Conservation (phyloP, 2,329 filamentous ascomycete genomes). For the Venturiaceae sp. region DNA sequence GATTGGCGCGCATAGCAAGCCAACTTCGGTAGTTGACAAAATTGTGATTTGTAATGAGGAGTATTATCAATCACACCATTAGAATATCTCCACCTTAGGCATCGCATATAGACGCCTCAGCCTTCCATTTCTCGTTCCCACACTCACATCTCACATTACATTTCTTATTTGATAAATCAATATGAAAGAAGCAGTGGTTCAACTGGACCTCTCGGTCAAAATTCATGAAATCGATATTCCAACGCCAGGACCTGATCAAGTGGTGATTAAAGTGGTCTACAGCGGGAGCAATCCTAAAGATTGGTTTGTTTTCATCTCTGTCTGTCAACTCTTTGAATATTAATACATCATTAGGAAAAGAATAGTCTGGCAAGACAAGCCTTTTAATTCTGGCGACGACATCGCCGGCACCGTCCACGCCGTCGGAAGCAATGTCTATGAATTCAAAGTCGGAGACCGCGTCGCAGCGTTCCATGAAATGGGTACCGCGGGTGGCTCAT, state of each 20-base stretch:
- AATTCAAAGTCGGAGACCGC: constrained; percentile 48
- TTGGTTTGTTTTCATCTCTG: constrained; percentile 22
- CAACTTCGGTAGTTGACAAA: no score
- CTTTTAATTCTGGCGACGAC: no score
- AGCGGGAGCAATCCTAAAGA: constrained; percentile 37
- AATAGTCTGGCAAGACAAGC: no score
- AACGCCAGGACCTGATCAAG: constrained; percentile 15
- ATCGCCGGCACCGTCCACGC: constrained; percentile 45
- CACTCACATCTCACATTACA: no score
- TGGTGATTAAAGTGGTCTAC: constrained; percentile 20
- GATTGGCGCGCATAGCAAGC: no score
- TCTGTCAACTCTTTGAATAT: neutral
- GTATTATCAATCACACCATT: no score
- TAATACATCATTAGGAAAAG: no score
- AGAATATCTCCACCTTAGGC: no score
- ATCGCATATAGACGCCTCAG: no score
- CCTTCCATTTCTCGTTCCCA: no score
- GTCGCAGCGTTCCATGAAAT: constrained; percentile 50
- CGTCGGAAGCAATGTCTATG: constrained; percentile 44
- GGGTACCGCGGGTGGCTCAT: constrained; percentile 40
- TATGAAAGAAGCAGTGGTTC: constrained; percentile 21
- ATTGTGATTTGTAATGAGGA: no score
- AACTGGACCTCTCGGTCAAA: constrained; percentile 20
- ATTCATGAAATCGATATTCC: constrained; percentile 27
- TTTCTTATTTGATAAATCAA: no score